phyloP scores from a whole-genome alignment of 2,329 filamentous ascomycete species.

The Emmonsia crescens region DNA sequence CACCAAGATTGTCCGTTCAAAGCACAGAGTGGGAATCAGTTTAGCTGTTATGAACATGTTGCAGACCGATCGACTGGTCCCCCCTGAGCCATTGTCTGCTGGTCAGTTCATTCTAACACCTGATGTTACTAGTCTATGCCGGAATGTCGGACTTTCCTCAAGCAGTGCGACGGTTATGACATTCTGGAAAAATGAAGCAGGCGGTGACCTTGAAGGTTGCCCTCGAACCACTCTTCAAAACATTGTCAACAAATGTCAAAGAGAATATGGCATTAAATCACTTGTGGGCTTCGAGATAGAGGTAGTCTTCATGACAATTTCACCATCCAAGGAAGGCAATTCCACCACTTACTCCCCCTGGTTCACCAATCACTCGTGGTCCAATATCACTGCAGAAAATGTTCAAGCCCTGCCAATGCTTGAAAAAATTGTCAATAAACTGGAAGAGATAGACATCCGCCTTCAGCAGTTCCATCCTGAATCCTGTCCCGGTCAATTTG shows the following conservation, averaged over 20 bases:
- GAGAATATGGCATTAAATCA: slow-evolving; percentile 46
- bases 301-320: slow-evolving; percentile 55
- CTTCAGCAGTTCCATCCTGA: slow-evolving; percentile 68
- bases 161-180: slow-evolving; percentile 55
- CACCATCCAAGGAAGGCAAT: slow-evolving; percentile 20
- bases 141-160: slow-evolving; percentile 45
- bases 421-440: slow-evolving; percentile 52
- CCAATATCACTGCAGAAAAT: slow-evolving; percentile 52
- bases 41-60: slow-evolving; percentile 55
- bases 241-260: slow-evolving; percentile 42
- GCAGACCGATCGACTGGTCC: slow-evolving; percentile 50
- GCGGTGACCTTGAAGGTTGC: slow-evolving; percentile 45
- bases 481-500: slow-evolving; percentile 62
- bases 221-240: slow-evolving; percentile 53
- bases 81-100: slow-evolving; percentile 44
- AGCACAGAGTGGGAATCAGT: slow-evolving; percentile 50
- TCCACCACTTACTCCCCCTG: slow-evolving; percentile 35
- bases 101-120: slow-evolving; percentile 59
- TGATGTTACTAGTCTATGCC: slow-evolving; percentile 51
- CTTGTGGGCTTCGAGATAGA: slow-evolving; percentile 74
- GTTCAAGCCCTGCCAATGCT: slow-evolving; percentile 48
- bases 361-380: slow-evolving; percentile 61
- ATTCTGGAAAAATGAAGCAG: slow-evolving; percentile 51
- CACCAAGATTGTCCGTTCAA: slow-evolving; percentile 35
- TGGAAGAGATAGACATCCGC: slow-evolving; percentile 52